These are phyloP conservation scores for Aspergillus aculeatinus DNA, from an alignment of 2,329 filamentous ascomycete species.

Conservation along the genomic window DNA sequence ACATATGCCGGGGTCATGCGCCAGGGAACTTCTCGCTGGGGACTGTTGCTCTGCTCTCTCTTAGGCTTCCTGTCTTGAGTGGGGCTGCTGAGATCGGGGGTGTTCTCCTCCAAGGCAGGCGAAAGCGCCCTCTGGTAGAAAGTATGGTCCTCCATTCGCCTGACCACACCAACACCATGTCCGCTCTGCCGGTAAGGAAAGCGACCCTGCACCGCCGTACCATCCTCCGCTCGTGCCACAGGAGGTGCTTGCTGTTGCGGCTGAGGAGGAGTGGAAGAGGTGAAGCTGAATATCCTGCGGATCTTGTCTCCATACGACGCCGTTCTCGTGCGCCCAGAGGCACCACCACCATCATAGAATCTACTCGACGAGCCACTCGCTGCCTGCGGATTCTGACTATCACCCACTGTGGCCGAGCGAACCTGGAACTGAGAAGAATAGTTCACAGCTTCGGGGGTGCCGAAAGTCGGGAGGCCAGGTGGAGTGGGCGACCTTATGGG, in stretches of 20 bases:
- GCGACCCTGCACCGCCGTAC: slow-evolving; percentile 41
- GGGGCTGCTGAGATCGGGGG: background rate
- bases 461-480: slow-evolving; percentile 47
- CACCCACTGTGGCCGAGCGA: slow-evolving; percentile 10
- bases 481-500: slow-evolving; percentile 43
- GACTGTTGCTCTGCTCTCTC: background rate
- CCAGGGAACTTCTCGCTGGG: background rate
- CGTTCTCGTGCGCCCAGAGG: slow-evolving; percentile 6
- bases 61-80: background rate
- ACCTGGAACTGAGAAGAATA: slow-evolving; percentile 29
- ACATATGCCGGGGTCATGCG: background rate
- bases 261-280: slow-evolving; percentile 16
- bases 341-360: background rate
- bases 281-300: slow-evolving; percentile 32
- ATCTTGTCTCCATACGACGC: slow-evolving; percentile 27
- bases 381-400: slow-evolving; percentile 10
- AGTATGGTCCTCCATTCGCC: slow-evolving; percentile 34
- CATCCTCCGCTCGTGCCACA: slow-evolving; percentile 42
- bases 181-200: slow-evolving; percentile 43
- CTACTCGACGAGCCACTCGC: background rate
- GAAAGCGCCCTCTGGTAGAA: slow-evolving; percentile 34
- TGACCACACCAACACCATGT: slow-evolving; percentile 37
- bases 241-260: slow-evolving; percentile 21
- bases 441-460: slow-evolving; percentile 40
- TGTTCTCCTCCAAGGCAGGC: slow-evolving; percentile 17